Conservation (phyloP, 2,329 filamentous ascomycete genomes). For the Fusarium praegraminearum region DNA sequence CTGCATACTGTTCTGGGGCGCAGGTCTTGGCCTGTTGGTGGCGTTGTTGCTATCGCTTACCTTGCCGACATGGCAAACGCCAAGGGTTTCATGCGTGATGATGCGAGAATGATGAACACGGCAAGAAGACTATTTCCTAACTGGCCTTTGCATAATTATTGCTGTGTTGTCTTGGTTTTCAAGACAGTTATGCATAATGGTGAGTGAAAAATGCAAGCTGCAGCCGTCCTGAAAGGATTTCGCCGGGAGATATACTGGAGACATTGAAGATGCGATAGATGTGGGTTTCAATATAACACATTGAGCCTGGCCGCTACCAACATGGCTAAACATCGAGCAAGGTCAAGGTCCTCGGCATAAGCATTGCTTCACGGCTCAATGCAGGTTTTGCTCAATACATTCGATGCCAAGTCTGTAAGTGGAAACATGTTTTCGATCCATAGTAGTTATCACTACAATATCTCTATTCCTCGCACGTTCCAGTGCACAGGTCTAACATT, state of each 20-base stretch:
- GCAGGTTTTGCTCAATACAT: background rate
- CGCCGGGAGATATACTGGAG: background rate
- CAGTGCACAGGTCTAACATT: too few species aligned
- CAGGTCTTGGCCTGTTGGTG: constrained; percentile 2
- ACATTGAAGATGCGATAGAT: too few species aligned
- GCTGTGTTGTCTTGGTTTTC: background rate
- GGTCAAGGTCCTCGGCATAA: background rate
- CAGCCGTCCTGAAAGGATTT: background rate
- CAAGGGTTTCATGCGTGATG: background rate
- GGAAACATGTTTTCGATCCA: background rate
- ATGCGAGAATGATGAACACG: background rate
- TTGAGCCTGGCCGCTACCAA: background rate
- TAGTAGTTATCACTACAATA: background rate
- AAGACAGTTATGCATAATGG: background rate
- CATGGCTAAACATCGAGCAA: background rate
- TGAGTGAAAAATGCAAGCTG: background rate
- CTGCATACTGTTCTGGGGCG: background rate
- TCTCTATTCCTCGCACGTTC: background rate
- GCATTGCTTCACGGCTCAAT: background rate
- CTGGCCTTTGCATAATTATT: background rate
- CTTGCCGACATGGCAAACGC: background rate
- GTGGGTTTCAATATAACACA: background rate
- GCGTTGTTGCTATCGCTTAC: background rate
- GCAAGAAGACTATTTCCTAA: background rate
- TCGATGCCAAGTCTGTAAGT: background rate